phyloP scores from a whole-genome alignment of 805 yeast species.

The Starmerella apis region DNA sequence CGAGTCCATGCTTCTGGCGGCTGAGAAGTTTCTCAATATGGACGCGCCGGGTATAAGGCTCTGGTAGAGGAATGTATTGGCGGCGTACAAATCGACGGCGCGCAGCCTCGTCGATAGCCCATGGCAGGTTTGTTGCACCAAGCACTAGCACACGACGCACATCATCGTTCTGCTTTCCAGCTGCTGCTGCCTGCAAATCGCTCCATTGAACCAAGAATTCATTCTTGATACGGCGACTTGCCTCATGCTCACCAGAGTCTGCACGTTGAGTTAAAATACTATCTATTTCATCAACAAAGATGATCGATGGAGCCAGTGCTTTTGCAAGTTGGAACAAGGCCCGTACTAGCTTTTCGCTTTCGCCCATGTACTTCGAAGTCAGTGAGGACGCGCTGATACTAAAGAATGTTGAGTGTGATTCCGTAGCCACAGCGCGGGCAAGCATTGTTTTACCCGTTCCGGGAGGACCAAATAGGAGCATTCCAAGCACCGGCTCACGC shows the following conservation, averaged over 20 bases:
- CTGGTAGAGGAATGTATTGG: conserved; percentile 91
- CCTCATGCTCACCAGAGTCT: conserved; percentile 70
- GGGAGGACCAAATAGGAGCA: conserved; percentile 93
- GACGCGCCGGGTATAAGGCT: conserved; percentile 61
- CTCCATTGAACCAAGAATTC: conserved; percentile 95
- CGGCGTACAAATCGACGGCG: conserved; percentile 83
- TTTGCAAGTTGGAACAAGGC: conserved; percentile 79
- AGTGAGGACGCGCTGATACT: conserved; percentile 82
- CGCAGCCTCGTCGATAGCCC: conserved; percentile 96
- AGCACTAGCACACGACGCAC: conserved; percentile 68
- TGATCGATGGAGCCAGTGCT: conserved; percentile 81
- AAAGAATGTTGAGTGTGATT: conserved; percentile 84
- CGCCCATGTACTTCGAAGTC: conserved; percentile 75
- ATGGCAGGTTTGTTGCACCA: conserved; percentile 92
- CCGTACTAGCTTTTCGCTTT: conserved; percentile 83
- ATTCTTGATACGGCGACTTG: conserved; percentile 79
- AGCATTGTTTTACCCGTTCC: conserved; percentile 99
- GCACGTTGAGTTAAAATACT: conserved; percentile 75
- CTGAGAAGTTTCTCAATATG: conserved; percentile 60
- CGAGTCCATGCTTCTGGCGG: conserved; percentile 61
- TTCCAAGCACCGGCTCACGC: conserved; percentile 92
- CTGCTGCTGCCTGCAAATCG: conserved; percentile 76
- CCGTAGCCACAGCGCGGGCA: conserved; percentile 93
- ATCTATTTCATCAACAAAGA: conserved; percentile 93
- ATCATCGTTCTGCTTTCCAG: conserved; percentile 52